Percentiles rank a stretch among this genome's conserved stretches.
These are phyloP conservation scores for Suhomyces bokatorum DNA, from an alignment of 1,139 yeast genomes.

Conservation along the genomic window DNA sequence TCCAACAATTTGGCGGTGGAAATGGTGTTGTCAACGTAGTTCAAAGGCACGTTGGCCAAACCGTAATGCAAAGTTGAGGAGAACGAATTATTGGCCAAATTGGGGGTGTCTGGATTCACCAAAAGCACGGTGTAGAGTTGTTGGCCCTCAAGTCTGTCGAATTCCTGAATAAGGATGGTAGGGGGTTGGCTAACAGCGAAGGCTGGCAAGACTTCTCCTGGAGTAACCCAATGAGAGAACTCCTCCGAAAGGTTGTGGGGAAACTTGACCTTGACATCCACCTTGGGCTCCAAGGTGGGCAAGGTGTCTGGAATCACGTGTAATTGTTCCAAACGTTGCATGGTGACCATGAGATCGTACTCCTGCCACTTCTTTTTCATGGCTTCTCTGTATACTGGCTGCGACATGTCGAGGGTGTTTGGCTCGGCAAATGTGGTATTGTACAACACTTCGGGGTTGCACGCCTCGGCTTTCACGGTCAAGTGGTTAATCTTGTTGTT, in stretches of 20 bases:
- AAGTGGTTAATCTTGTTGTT: conserved; percentile 24
- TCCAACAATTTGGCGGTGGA: conserved; percentile 48
- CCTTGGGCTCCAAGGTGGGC: conserved; percentile 85
- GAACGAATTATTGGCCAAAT: conserved; percentile 65
- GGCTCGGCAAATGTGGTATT: conserved; percentile 51
- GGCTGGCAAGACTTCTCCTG: conserved; percentile 75
- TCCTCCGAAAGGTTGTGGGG: conserved; percentile 61
- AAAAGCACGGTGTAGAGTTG: conserved; percentile 70
- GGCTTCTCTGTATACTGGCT: conserved; percentile 76
- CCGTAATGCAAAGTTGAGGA: conserved; percentile 80
- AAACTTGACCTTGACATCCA: conserved; percentile 73
- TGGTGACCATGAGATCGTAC: conserved; percentile 64
- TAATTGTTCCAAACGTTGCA: conserved; percentile 89
- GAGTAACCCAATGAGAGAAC: conserved; percentile 63
- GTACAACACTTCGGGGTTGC: conserved; percentile 82
- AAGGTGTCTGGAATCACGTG: conserved; percentile 90
- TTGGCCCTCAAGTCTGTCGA: conserved; percentile 47
- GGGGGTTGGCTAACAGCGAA: conserved; percentile 77
- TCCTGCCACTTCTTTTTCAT: conserved; percentile 72
- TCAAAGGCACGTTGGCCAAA: conserved; percentile 63
- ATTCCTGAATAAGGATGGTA: conserved; percentile 70
- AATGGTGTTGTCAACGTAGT: conserved; percentile 59
- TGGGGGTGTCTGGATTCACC: conserved; percentile 93
- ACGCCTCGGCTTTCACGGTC: conserved; percentile 52
- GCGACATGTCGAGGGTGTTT: conserved; percentile 58